These are phyloP conservation scores for Eimeria brunetti DNA, from an alignment of 169 alveolate species.

Conservation along the genomic window DNA sequence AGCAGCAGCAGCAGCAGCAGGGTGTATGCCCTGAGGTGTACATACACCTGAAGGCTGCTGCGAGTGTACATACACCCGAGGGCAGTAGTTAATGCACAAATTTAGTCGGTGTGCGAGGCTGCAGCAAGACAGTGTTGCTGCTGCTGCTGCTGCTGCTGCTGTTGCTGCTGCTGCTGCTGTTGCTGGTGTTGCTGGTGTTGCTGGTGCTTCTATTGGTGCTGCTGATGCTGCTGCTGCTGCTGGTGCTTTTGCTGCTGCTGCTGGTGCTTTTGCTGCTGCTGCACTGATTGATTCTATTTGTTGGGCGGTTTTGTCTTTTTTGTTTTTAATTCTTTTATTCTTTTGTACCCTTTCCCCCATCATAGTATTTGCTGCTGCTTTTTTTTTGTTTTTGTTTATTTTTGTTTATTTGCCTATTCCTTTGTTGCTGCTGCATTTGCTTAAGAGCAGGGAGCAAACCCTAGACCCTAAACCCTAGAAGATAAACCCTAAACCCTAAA, in stretches of 20 bases:
- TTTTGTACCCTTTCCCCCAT: not conserved
- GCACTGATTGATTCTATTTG: not conserved
- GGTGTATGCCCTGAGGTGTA: conserved; percentile 16
- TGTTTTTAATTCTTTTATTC: too few species aligned
- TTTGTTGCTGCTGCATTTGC: not conserved
- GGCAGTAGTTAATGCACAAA: too few species aligned
- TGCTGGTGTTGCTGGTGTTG: not conserved
- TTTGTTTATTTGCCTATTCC: not conserved
- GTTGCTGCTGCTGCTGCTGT: not conserved
- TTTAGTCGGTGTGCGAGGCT: not conserved
- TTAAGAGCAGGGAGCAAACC: not conserved
- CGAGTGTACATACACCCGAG: not conserved
- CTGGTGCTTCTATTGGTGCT: not conserved
- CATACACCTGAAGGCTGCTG: not conserved
- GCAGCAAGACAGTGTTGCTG: not conserved
- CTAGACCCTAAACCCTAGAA: not conserved
- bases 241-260: not conserved
- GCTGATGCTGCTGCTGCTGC: not conserved
- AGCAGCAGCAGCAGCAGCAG: too few species aligned
- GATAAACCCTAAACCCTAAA: not conserved
- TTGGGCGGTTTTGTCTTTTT: not conserved
- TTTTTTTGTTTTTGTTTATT: not conserved
- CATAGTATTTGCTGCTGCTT: not conserved
- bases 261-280: not conserved
- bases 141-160: not conserved